Evolutionary conservation across 192 early-diverging fungal genomes (phyloP), one percentile per base, ranked within the genome.

Genomic region (Coemansia sp.): DNA sequence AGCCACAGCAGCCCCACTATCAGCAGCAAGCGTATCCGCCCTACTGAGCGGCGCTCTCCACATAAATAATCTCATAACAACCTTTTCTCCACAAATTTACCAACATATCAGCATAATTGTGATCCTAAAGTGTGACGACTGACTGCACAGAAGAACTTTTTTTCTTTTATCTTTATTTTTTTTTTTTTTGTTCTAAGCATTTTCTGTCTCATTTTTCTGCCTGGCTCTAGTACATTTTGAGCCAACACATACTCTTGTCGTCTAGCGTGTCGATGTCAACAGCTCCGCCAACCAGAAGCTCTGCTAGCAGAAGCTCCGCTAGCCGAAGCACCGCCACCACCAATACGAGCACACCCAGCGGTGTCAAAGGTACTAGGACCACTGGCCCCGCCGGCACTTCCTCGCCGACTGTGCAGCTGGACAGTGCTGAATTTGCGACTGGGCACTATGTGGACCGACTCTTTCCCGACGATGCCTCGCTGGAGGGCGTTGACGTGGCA

Each of bases 391-490:
- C 8, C 15, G 57, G 38, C 57, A 61, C 43, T 46, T 1, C 44
- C 33, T 36, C 34, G 2, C 55, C 46, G n/a, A 43, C 53, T 12
- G 50, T 31, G 40, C 47, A 49, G 47, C 75, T 72, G 52, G 70
- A 72, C 70, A 62, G 70, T 33, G 33, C 62, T 5, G 87, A 90
- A 38, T 95, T 96, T 68, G 88, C 90, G 68, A 87, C 92, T 3
- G 87, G 87, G 1, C 86, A 89, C 34, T 95, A 91, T 78, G 85
- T 97, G 67, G 95, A 97, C 81, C 70, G 80, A 12, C 80, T 95
- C 69, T 92, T 95, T 85, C 90, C 91, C 6, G 86, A 89, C 85
- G 92, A 64, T 4, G 64, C 62, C 11, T 66, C 78, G 27, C 65
- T 85, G 16, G 75, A 74, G 33, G 39, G 69, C 3, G 74, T 93